Percentiles rank a stretch among this genome's conserved stretches.
Conservation (phyloP, 306 rosid genomes). For the Ochetophila trinervis region DNA sequence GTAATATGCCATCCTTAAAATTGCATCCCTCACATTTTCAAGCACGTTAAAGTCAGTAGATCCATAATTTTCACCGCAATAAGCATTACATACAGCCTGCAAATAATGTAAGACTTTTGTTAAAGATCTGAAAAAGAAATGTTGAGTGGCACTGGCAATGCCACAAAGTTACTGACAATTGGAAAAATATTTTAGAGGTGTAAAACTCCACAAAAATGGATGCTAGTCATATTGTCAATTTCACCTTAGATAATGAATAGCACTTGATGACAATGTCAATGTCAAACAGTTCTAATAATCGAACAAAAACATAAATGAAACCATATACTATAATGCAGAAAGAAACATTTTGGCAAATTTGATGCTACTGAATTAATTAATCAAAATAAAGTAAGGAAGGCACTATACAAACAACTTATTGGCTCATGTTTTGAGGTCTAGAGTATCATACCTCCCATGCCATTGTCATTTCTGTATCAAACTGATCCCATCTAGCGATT, state of each 20-base stretch:
- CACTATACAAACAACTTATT: neutral
- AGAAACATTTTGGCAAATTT: too few relatives aligned
- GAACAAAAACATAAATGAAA: too few relatives aligned
- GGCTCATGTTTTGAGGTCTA: conserved; percentile 2
- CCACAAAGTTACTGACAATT: neutral
- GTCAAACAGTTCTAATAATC: too few relatives aligned
- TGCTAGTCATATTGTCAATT: too few relatives aligned
- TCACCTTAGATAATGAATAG: too few relatives aligned
- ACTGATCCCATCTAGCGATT: conserved; percentile 88
- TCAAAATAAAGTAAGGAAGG: too few relatives aligned
- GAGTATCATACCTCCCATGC: conserved; percentile 89
- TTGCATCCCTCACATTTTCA: conserved; percentile 88
- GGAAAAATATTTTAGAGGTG: too few relatives aligned
- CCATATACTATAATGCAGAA: too few relatives aligned
- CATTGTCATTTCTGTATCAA: conserved; percentile 80
- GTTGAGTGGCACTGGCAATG: neutral
- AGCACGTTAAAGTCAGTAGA: conserved; percentile 67
- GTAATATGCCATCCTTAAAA: conserved; percentile 94
- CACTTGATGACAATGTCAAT: too few relatives aligned
- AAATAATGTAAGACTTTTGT: neutral
- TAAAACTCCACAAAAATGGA: too few relatives aligned
- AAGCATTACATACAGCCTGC: conserved; percentile 82
- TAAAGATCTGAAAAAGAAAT: neutral
- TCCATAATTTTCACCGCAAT: conserved; percentile 81
- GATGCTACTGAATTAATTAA: too few relatives aligned